Conservation (phyloP, 2,329 filamentous ascomycete species). For the Drechslerella dactyloides region DNA sequence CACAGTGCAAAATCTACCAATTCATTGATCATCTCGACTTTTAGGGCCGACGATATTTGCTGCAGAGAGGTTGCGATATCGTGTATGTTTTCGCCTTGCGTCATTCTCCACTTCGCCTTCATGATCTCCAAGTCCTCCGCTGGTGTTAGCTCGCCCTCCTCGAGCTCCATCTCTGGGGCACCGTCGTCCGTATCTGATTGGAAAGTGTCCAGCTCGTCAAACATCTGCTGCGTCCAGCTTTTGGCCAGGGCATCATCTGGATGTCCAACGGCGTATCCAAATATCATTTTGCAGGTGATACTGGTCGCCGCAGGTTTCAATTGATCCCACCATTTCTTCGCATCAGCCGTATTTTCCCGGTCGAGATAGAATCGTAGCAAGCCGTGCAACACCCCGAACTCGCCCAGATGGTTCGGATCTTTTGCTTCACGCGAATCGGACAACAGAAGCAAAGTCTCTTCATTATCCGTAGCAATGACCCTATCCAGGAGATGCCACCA, state of each 20-base stretch:
- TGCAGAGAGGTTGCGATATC: slow-evolving; percentile 64
- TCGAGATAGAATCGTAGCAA: slow-evolving; percentile 45
- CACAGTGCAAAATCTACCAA: slow-evolving; percentile 75
- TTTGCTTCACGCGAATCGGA: slow-evolving; percentile 25
- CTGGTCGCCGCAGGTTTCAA: slow-evolving; percentile 26
- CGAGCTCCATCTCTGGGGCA: background rate
- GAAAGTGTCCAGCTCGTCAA: slow-evolving; percentile 31
- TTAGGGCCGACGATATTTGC: slow-evolving; percentile 68
- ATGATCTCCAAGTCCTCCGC: slow-evolving; percentile 33
- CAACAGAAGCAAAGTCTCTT: slow-evolving; percentile 38
- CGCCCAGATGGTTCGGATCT: slow-evolving; percentile 28
- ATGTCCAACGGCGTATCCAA: slow-evolving; percentile 42
- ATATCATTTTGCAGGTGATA: slow-evolving; percentile 41
- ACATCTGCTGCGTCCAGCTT: slow-evolving; percentile 31
- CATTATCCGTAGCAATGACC: slow-evolving; percentile 41
- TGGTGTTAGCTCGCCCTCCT: slow-evolving; percentile 12
- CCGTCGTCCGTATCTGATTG: slow-evolving; percentile 9
- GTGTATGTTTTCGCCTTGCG: slow-evolving; percentile 36
- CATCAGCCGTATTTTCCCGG: slow-evolving; percentile 35
- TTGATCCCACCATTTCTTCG: slow-evolving; percentile 47
- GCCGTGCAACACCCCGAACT: slow-evolving; percentile 31
- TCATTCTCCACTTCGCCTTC: slow-evolving; percentile 48
- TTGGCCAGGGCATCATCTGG: slow-evolving; percentile 29
- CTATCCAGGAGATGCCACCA: slow-evolving; percentile 42
- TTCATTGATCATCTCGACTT: slow-evolving; percentile 75